Percentiles rank a stretch among this genome's conserved stretches.
phyloP scores from a whole-genome alignment of 2,329 filamentous ascomycete species.

The Neophaeococcomyces mojaviensis region DNA sequence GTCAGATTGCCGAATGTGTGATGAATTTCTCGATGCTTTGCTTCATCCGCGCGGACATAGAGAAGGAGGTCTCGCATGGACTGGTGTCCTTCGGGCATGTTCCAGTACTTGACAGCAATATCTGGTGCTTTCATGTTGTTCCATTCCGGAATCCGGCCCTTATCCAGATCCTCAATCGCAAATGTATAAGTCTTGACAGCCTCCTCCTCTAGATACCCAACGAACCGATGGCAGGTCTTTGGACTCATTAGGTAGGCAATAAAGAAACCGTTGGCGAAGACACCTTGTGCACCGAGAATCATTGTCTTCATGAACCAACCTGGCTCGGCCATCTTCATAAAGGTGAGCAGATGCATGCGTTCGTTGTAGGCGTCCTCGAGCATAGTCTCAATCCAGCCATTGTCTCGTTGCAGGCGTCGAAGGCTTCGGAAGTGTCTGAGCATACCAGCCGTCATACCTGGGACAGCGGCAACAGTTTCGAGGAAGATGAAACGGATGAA shows the following conservation, averaged over 20 bases:
- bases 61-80: conserved; percentile 81
- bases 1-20: conserved; percentile 86
- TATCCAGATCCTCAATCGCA: conserved; percentile 77
- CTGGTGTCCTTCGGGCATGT: conserved; percentile 75
- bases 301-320: conserved; percentile 86
- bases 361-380: conserved; percentile 89
- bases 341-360: conserved; percentile 85
- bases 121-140: conserved; percentile 70
- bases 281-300: conserved; percentile 85
- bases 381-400: conserved; percentile 90
- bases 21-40: conserved; percentile 87
- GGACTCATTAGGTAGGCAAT: conserved; percentile 79
- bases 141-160: conserved; percentile 78
- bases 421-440: conserved; percentile 79
- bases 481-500: conserved; percentile 85
- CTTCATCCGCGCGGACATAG: conserved; percentile 86
- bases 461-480: conserved; percentile 88
- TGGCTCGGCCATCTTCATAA: conserved; percentile 82
- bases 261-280: conserved; percentile 96
- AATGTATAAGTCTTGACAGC: conserved; percentile 92
- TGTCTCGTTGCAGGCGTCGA: conserved; percentile 79
- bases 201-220: conserved; percentile 95
- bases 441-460: conserved; percentile 96
- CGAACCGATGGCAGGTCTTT: conserved; percentile 84
- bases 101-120: conserved; percentile 87